These are phyloP conservation scores for Rosa hybrid DNA, from an alignment of 331 rosid genomes.

Conservation along the genomic window DNA sequence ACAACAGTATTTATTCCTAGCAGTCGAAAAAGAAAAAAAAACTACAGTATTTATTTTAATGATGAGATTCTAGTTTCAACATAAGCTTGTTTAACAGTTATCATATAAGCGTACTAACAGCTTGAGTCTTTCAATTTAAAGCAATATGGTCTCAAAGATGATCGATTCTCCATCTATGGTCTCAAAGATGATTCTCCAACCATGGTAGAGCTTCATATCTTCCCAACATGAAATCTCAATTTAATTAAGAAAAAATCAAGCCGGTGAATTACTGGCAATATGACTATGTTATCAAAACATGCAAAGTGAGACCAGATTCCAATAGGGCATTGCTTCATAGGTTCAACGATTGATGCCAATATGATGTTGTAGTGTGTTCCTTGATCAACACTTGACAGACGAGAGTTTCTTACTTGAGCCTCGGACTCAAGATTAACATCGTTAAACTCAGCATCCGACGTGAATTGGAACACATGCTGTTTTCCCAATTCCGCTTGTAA, in stretches of 20 bases:
- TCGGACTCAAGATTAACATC: no score
- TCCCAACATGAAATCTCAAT: not conserved
- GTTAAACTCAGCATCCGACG: no score
- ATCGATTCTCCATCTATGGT: not conserved
- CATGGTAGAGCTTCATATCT: not conserved
- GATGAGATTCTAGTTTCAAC: not conserved
- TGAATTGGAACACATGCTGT: no score
- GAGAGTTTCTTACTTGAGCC: no score
- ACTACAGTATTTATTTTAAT: not conserved
- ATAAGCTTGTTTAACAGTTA: not conserved
- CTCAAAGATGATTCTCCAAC: not conserved
- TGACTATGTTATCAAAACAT: not conserved
- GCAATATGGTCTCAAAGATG: not conserved
- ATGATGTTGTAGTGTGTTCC: not conserved
- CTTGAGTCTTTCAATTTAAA: no score
- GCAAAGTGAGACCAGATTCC: not conserved
- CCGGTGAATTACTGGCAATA: not conserved
- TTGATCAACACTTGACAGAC: not conserved
- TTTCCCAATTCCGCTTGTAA: not conserved
- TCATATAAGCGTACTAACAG: no score
- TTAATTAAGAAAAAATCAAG: no score
- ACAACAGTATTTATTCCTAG: no score
- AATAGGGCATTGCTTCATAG: not conserved
- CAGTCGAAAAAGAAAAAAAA: no score
- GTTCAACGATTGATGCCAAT: not conserved